Percentiles rank a stretch among this genome's conserved stretches.
Conservation (phyloP, 179 eudicot genomes). For the Actinidia chinensis region DNA sequence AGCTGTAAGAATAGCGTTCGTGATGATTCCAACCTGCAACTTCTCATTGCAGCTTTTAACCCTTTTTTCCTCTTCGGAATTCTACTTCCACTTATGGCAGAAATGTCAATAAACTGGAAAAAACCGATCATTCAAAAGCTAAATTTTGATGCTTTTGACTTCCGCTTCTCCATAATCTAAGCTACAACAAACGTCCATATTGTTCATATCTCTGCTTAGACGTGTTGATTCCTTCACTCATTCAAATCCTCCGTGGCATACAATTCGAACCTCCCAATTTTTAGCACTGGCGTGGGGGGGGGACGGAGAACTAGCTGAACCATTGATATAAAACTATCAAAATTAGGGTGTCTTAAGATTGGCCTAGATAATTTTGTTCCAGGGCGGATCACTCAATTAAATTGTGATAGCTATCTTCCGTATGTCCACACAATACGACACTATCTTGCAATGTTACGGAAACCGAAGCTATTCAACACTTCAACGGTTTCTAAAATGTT, state of each 20-base stretch:
- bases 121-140: no score
- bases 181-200: no score
- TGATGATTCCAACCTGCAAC: background rate
- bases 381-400: constrained; percentile 43
- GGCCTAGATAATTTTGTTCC: constrained; percentile 17
- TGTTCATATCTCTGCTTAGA: background rate
- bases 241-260: background rate
- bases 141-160: no score
- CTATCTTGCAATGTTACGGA: no score
- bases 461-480: no score
- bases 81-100: no score
- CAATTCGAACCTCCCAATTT: background rate
- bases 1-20: background rate
- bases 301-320: no score
- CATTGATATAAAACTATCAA: background rate
- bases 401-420: constrained; percentile 59
- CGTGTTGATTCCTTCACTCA: background rate
- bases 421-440: constrained; percentile 63
- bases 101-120: no score
- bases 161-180: no score
- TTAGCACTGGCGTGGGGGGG: background rate
- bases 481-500: constrained; percentile 48
- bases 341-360: background rate
- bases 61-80: no score
- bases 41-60: no score